Evolutionary conservation across 1,139 yeast species (phyloP), one percentile per base, ranked within the genome.

Genomic region (Saccharomyces hybrid): DNA sequence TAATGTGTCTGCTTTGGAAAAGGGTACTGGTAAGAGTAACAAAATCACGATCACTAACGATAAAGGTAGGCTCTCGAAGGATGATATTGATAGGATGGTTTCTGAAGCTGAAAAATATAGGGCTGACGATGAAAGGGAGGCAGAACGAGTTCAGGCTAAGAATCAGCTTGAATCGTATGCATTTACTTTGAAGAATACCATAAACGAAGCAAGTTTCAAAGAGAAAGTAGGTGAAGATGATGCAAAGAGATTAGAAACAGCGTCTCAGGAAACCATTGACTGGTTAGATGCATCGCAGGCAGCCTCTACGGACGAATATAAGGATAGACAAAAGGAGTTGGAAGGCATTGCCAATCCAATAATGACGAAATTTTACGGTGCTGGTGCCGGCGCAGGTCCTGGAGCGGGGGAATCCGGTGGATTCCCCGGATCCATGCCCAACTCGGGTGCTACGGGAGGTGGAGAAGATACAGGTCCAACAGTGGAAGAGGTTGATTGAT

Each of bases 51-150:
- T 84, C 70, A 84, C 88, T 73, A 88, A 88, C 78, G 96, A 88
- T 76, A 88, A 88, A 82, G 96, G 96, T 70, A 86, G 96, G 78
- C 80, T 88, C 68, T 83, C 95, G 61, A 86, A 87, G 82, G 95
- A 88, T 66, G 96, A 88, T 62, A 88, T 88, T 62, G 96, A 88
- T 74, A 84, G 89, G 73, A 88, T 88, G 96, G 95, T 88, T 63
- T 79, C 87, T 64, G 96, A 88, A 75, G 89, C 89, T 58, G 90
- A 84, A 75, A 84, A 83, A 77, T 84, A 76, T 77, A 84, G 82
- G 75, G 88, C 82, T 58, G 87, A 84, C 70, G 95, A 86, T 70
- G 91, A 84, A 66, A 76, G 79, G 74, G 91, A 86, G 75, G 82
- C 89, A 62, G 78, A 80, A 57, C 85, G 93, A 75, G 80, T 84